These are phyloP conservation scores for Pistacia integerrima DNA, from an alignment of 345 rosid genomes.

Conservation along the genomic window DNA sequence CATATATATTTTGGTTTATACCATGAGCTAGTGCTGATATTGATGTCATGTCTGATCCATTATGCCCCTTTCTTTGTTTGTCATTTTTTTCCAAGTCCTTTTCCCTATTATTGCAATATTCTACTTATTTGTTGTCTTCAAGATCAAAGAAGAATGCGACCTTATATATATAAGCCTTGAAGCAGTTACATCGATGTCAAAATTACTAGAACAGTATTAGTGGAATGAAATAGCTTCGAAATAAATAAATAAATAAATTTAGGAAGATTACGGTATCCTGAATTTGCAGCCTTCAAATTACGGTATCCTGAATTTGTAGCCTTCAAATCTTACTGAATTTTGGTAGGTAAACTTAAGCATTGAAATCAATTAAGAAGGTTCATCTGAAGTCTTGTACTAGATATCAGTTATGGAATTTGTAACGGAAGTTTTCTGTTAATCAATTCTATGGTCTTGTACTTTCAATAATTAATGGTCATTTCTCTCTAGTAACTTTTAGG, in stretches of 20 bases:
- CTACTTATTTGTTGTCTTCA: not conserved
- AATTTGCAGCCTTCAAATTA: not conserved
- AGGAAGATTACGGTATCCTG: not conserved
- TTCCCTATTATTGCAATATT: too few relatives aligned
- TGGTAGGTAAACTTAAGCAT: too few relatives aligned
- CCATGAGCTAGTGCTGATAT: not conserved
- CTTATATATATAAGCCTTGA: not conserved
- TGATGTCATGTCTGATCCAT: not conserved
- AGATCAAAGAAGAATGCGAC: not conserved
- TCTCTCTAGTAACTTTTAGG: conserved; percentile 9
- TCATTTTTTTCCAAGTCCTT: too few relatives aligned
- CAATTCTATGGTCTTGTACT: not conserved
- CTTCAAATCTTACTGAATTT: too few relatives aligned
- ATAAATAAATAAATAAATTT: not conserved
- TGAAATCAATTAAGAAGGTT: too few relatives aligned
- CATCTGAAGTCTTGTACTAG: too few relatives aligned
- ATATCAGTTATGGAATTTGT: not conserved
- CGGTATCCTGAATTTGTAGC: not conserved
- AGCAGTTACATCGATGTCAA: not conserved
- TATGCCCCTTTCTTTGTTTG: too few relatives aligned
- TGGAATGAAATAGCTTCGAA: not conserved
- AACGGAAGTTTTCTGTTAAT: not conserved
- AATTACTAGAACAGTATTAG: not conserved
- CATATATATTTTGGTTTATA: not conserved
- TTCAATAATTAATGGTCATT: not conserved